Conservation (phyloP, 2,329 filamentous ascomycete species). For the Curvularia sp. region DNA sequence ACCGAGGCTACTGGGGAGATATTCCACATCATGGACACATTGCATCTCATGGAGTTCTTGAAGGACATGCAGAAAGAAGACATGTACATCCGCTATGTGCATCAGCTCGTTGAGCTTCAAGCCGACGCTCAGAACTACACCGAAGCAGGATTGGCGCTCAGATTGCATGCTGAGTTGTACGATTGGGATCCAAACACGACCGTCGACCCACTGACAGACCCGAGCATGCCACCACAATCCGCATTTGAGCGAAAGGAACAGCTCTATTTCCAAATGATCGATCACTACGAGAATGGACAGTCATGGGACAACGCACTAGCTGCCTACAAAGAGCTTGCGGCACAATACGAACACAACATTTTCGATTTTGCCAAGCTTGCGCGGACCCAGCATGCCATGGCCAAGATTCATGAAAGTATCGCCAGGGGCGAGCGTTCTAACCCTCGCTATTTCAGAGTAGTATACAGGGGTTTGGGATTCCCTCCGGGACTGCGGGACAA, state of each 20-base stretch:
- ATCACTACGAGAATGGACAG: slow-evolving; percentile 91
- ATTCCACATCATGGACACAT: slow-evolving; percentile 82
- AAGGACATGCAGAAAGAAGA: slow-evolving; percentile 97
- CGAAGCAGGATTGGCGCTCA: slow-evolving; percentile 86
- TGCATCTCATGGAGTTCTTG: slow-evolving; percentile 94
- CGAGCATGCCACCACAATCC: slow-evolving; percentile 80
- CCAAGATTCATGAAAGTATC: slow-evolving; percentile 88
- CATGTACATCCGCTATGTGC: slow-evolving; percentile 94
- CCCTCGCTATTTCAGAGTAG: slow-evolving; percentile 89
- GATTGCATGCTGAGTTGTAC: slow-evolving; percentile 90
- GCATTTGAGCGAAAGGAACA: slow-evolving; percentile 92
- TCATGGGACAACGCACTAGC: slow-evolving; percentile 88
- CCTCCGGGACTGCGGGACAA: slow-evolving; percentile 82
- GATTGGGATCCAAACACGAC: slow-evolving; percentile 81
- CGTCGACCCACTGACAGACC: slow-evolving; percentile 72
- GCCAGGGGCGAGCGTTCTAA: slow-evolving; percentile 79
- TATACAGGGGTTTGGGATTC: slow-evolving; percentile 89
- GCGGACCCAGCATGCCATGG: slow-evolving; percentile 86
- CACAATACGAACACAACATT: slow-evolving; percentile 87
- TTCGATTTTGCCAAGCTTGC: slow-evolving; percentile 95
- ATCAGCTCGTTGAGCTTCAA: slow-evolving; percentile 84
- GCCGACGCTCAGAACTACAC: slow-evolving; percentile 77
- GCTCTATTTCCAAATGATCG: slow-evolving; percentile 93
- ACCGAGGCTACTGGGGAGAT: slow-evolving; percentile 76
- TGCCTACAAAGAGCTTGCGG: slow-evolving; percentile 87